Conservation (phyloP, 345 rosid species). For the Brassica rapa region DNA sequence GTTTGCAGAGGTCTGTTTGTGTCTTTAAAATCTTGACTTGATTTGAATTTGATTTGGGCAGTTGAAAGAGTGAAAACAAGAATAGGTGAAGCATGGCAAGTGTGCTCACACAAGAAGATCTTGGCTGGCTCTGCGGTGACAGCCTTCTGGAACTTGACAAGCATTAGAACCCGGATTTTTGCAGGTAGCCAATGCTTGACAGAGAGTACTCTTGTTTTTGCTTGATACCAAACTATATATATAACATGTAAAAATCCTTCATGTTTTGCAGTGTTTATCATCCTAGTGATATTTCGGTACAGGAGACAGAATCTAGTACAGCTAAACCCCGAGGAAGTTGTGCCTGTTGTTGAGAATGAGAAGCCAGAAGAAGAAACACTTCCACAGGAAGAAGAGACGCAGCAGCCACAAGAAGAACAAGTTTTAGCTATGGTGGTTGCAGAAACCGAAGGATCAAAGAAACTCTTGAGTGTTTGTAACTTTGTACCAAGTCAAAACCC, state of each 20-base stretch:
- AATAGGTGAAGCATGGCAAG: constrained; percentile 64
- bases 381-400: constrained; percentile 15
- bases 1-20: background rate
- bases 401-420: constrained; percentile 36
- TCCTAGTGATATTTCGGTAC: constrained; percentile 66
- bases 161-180: constrained; percentile 72
- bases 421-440: constrained; percentile 29
- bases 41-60: constrained; percentile 36
- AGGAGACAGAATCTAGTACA: constrained; percentile 51
- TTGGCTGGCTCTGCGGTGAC: constrained; percentile 73
- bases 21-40: background rate
- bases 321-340: constrained; percentile 40
- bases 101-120: constrained; percentile 84
- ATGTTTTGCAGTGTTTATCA: constrained; percentile 70
- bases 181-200: constrained; percentile 48
- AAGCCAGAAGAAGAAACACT: constrained; percentile 19
- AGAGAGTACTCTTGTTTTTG: constrained; percentile 1
- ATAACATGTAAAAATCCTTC: constrained; percentile 7
- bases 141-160: constrained; percentile 86
- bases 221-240: background rate
- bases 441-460: constrained; percentile 32
- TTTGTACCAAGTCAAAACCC: background rate
- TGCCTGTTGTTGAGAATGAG: constrained; percentile 36
- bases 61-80: constrained; percentile 55
- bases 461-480: constrained; percentile 8